phyloP scores from a whole-genome alignment of 768 basidiomycete species.

The Clavulina sp. region DNA sequence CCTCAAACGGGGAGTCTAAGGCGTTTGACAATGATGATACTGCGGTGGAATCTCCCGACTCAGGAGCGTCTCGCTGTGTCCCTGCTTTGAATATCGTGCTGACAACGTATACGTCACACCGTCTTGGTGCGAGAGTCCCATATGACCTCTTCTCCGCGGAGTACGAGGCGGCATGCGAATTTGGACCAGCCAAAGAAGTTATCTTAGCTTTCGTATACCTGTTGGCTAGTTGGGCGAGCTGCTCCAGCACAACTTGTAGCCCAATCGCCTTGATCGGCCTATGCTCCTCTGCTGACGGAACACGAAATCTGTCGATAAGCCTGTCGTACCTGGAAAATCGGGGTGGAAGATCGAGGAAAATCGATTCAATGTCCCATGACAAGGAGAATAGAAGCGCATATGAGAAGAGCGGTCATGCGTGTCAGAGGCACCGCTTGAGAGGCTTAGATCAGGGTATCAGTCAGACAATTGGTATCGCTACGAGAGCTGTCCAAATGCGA shows the following conservation, averaged over 20 bases:
- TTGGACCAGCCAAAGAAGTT: conserved; percentile 49
- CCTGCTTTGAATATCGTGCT: not conserved
- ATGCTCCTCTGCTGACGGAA: conserved; percentile 27
- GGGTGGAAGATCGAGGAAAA: no score
- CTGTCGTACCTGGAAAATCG: conserved; percentile 44
- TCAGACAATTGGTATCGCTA: no score
- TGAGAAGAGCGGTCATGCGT: no score
- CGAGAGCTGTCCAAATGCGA: no score
- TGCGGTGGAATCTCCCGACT: no score
- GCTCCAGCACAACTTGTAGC: conserved; percentile 62
- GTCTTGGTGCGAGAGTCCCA: conserved; percentile 76
- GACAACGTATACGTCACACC: conserved; percentile 66
- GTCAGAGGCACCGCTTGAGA: no score
- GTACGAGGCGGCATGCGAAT: no score
- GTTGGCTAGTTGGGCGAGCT: conserved; percentile 52
- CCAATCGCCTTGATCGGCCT: conserved; percentile 41
- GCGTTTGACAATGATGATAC: no score
- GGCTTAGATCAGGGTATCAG: no score
- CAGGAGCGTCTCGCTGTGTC: no score
- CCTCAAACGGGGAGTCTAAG: conserved; percentile 47
- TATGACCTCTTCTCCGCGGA: conserved; percentile 50
- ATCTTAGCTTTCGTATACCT: conserved; percentile 49
- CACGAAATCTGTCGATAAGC: conserved; percentile 42
- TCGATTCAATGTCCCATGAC: not conserved
- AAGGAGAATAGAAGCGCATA: no score